phyloP scores from a whole-genome alignment of 1,139 yeast genomes.

The Eremothecium coryli region DNA sequence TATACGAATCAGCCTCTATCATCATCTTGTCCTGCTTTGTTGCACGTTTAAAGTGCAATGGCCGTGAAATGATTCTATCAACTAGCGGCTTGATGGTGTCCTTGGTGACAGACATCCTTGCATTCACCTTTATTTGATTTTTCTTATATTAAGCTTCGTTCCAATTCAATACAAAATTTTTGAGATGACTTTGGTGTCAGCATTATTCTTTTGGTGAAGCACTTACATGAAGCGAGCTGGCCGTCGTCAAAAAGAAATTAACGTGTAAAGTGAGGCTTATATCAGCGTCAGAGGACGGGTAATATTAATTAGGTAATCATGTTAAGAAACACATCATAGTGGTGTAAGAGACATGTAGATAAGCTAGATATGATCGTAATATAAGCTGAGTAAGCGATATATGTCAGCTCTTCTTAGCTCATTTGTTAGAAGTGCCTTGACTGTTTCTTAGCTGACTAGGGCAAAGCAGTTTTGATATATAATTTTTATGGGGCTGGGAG shows the following conservation, averaged over 20 bases:
- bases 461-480: too few species aligned
- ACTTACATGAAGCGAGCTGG: too few species aligned
- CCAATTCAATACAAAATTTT: background rate
- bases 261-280: background rate
- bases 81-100: constrained; percentile 35
- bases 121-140: constrained; percentile 1
- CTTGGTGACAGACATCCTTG: constrained; percentile 4
- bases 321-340: constrained; percentile 1
- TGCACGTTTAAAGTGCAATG: constrained; percentile 52
- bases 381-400: too few species aligned
- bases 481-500: too few species aligned
- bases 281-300: background rate
- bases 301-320: background rate
- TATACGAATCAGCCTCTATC: constrained; percentile 28
- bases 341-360: too few species aligned
- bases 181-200: too few species aligned
- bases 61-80: constrained; percentile 50
- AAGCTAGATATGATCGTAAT: too few species aligned
- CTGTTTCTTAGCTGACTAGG: too few species aligned
- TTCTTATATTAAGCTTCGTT: background rate
- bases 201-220: too few species aligned
- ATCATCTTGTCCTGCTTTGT: constrained; percentile 31
- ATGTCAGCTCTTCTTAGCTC: too few species aligned
- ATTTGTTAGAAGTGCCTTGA: too few species aligned
- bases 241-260: background rate